These are phyloP conservation scores for Fonsecaea monophora DNA, from an alignment of 2,329 filamentous ascomycete genomes.

Conservation along the genomic window DNA sequence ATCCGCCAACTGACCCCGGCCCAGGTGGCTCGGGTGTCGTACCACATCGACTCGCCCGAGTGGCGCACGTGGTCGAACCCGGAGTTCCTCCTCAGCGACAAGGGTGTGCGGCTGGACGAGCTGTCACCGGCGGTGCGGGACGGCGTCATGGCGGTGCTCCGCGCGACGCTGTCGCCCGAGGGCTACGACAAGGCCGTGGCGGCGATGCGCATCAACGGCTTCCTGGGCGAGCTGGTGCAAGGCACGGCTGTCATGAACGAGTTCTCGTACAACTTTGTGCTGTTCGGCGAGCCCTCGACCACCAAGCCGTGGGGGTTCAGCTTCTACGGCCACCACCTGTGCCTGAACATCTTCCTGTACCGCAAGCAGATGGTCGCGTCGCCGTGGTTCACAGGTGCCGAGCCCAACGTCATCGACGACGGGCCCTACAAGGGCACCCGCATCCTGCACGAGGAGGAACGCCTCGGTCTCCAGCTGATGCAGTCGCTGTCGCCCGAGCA, in stretches of 20 bases:
- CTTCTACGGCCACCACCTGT: slow-evolving; percentile 81
- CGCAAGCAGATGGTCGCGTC: slow-evolving; percentile 70
- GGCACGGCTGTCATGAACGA: slow-evolving; percentile 72
- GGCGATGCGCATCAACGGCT: slow-evolving; percentile 77
- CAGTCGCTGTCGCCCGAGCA: slow-evolving; percentile 60
- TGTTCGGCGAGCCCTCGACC: slow-evolving; percentile 69
- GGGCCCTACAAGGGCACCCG: slow-evolving; percentile 68
- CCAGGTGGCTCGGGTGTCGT: slow-evolving; percentile 58
- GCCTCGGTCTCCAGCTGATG: slow-evolving; percentile 72
- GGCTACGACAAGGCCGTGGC: slow-evolving; percentile 73
- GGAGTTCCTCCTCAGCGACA: slow-evolving; percentile 72
- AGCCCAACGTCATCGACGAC: slow-evolving; percentile 75
- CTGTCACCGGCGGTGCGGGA: slow-evolving; percentile 54
- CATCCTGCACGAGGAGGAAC: slow-evolving; percentile 70
- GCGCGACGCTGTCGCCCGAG: slow-evolving; percentile 68
- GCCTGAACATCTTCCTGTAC: slow-evolving; percentile 73
- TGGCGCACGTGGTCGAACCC: slow-evolving; percentile 77
- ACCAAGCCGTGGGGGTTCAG: slow-evolving; percentile 72
- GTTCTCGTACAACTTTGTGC: slow-evolving; percentile 75
- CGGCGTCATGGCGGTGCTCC: slow-evolving; percentile 63
- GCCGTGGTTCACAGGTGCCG: slow-evolving; percentile 80
- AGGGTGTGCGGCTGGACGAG: slow-evolving; percentile 74
- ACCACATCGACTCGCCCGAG: slow-evolving; percentile 72
- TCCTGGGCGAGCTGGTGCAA: slow-evolving; percentile 72
- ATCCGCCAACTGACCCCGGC: slow-evolving; percentile 56